Conservation (phyloP, 495 filamentous ascomycete species). For the Penicillium goetzii region DNA sequence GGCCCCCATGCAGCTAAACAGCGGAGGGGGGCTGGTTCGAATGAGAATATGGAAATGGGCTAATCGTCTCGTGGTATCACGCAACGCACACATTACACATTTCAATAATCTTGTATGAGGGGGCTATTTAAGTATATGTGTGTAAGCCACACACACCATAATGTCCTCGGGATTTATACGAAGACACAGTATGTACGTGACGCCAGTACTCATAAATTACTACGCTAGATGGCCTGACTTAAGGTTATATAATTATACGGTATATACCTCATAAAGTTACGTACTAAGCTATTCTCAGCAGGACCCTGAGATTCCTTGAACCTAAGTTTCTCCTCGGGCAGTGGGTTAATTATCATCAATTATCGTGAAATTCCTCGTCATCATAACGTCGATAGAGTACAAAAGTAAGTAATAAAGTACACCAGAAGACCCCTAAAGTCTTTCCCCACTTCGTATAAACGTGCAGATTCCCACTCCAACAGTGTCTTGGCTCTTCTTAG, state of each 20-base stretch:
- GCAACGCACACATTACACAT: slow-evolving; percentile 9
- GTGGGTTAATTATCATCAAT: not conserved
- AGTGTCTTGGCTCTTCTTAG: slow-evolving; percentile 7
- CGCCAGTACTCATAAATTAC: not conserved
- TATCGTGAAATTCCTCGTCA: not conserved
- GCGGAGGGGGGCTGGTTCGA: not conserved
- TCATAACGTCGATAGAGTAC: not conserved
- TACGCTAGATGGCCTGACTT: not conserved
- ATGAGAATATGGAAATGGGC: slow-evolving; percentile 7
- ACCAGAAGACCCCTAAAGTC: not conserved
- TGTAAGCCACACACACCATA: too few relatives aligned
- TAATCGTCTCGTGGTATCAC: slow-evolving; percentile 21
- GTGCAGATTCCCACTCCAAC: not conserved
- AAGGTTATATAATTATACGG: not conserved
- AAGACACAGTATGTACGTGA: too few relatives aligned
- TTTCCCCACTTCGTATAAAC: slow-evolving; percentile 7
- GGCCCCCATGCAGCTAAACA: not conserved
- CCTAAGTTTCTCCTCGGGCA: not conserved
- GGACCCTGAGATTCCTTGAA: not conserved
- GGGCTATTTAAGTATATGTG: too few relatives aligned
- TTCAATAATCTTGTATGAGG: too few relatives aligned
- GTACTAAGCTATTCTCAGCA: not conserved
- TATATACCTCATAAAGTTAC: slow-evolving; percentile 1
- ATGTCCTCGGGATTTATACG: too few relatives aligned
- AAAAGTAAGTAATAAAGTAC: not conserved